Conservation (phyloP, 371 early-diverging fungal species). For the Mucor saturninus region DNA sequence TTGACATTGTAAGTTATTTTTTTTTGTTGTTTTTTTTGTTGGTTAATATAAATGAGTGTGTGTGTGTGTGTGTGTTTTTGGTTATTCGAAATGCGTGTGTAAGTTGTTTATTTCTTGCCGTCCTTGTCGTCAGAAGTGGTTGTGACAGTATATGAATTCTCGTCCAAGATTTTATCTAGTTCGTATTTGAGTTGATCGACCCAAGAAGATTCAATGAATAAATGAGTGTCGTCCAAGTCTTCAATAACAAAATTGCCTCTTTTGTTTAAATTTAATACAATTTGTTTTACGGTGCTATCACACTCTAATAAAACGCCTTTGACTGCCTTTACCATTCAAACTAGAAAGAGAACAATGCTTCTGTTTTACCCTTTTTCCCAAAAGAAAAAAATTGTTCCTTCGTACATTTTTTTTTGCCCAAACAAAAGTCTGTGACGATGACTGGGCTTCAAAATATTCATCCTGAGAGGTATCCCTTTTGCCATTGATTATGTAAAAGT, state of each 20-base stretch:
- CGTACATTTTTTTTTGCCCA: no score
- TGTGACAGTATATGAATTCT: conserved; percentile 72
- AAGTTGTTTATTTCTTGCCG: conserved; percentile 23
- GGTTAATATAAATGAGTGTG: neutral
- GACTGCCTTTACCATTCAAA: conserved; percentile 55
- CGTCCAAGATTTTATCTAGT: conserved; percentile 80
- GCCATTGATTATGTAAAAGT: no score
- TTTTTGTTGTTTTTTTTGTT: conserved; percentile 5
- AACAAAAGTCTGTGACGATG: no score
- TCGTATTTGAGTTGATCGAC: conserved; percentile 67
- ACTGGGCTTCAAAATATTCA: no score
- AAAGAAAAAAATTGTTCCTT: no score
- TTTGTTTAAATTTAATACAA: conserved; percentile 77
- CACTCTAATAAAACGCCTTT: conserved; percentile 61
- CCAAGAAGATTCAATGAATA: conserved; percentile 76
- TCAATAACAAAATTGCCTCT: conserved; percentile 80
- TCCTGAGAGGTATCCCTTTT: no score
- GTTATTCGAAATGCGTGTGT: neutral
- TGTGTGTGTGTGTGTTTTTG: neutral
- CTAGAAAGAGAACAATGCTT: neutral
- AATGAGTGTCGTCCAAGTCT: conserved; percentile 86
- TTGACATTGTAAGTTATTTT: neutral
- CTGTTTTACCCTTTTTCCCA: neutral
- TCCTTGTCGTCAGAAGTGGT: conserved; percentile 44
- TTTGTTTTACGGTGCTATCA: conserved; percentile 84